Evolutionary conservation across 805 yeast species (phyloP).

Genomic region (Myxozyma vanderwaltii): DNA sequence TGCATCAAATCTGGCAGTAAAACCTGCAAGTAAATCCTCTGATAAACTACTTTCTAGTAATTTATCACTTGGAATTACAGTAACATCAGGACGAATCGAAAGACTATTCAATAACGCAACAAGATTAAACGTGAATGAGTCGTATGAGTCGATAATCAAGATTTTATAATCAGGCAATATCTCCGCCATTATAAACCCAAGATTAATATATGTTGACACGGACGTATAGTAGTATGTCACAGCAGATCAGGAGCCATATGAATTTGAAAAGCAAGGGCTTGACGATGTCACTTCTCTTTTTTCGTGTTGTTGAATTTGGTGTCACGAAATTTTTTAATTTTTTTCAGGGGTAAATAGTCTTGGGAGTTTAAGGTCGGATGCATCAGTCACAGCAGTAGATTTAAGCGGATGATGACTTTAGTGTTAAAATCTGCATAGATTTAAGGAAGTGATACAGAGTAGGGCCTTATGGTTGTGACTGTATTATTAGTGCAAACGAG

Average conservation of each 20-base stretch:
- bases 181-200: neutral
- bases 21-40: slow-evolving; percentile 46
- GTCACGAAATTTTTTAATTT: neutral
- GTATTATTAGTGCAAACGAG: no score
- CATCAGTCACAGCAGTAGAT: neutral
- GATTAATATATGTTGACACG: no score
- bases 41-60: slow-evolving; percentile 48
- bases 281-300: no score
- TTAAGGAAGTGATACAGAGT: no score
- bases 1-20: slow-evolving; percentile 63
- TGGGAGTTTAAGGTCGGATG: no score
- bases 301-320: no score
- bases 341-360: slow-evolving; percentile 2
- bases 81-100: slow-evolving; percentile 1
- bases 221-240: no score
- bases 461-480: no score
- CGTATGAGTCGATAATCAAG: slow-evolving; percentile 87
- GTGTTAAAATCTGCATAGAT: no score
- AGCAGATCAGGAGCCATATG: no score
- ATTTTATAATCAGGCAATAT: neutral
- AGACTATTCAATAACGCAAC: slow-evolving; percentile 53
- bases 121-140: slow-evolving; percentile 88
- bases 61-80: slow-evolving; percentile 45
- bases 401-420: no score
- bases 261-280: no score